A percentile compares a stretch with the other conserved stretches of the same genome.
These are phyloP conservation scores for Fusarium humuli DNA, from an alignment of 2,329 filamentous ascomycete genomes.

Conservation along the genomic window DNA sequence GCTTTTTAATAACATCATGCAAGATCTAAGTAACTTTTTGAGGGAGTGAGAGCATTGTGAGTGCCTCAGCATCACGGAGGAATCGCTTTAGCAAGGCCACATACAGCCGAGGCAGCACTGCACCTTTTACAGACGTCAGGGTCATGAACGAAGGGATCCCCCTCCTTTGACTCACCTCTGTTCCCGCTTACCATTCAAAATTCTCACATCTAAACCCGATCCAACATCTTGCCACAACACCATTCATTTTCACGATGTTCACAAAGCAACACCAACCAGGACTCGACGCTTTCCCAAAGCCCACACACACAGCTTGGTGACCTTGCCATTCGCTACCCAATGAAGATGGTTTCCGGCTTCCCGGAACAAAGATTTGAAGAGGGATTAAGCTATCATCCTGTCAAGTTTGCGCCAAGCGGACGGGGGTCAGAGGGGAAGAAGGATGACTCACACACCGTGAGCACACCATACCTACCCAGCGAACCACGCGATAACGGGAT, in stretches of 20 bases:
- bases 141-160: background rate
- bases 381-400: constrained; percentile 20
- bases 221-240: constrained; percentile 13
- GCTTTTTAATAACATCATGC: background rate
- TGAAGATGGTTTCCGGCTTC: constrained; percentile 42
- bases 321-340: constrained; percentile 42
- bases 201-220: constrained; percentile 11
- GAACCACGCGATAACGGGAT: constrained; percentile 30
- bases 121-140: constrained; percentile 4
- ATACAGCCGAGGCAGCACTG: background rate
- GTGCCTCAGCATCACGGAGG: constrained; percentile 18
- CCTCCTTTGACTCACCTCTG: constrained; percentile 12
- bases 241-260: constrained; percentile 16
- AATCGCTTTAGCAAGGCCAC: background rate
- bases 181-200: constrained; percentile 10
- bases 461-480: constrained; percentile 35
- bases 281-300: background rate
- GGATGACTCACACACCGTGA: constrained; percentile 48
- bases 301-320: constrained; percentile 31
- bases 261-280: constrained; percentile 7
- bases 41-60: background rate
- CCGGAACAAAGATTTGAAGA: constrained; percentile 16
- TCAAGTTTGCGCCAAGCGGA: constrained; percentile 24
- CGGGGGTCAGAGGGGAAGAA: constrained; percentile 8
- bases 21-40: background rate